Evolutionary conservation across 179 eudicot genomes (phyloP).

Genomic region (Sideroxylon spinosum): DNA sequence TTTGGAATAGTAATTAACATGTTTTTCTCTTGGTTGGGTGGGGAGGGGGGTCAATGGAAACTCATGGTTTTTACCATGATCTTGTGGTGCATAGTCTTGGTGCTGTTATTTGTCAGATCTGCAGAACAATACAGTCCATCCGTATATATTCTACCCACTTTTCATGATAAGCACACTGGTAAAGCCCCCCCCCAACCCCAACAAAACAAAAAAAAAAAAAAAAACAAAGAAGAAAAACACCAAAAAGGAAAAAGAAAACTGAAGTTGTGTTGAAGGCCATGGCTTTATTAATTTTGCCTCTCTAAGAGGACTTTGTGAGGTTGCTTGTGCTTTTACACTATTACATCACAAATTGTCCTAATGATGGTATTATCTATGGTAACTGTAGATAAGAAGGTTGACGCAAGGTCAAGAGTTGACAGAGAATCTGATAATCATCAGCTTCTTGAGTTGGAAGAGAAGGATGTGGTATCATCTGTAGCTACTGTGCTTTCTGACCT

Average conservation of each 20-base stretch:
- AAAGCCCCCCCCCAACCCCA: background rate
- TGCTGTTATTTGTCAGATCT: background rate
- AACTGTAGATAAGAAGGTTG: slow-evolving; percentile 60
- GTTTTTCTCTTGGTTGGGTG: too few species aligned
- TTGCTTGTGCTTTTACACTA: background rate
- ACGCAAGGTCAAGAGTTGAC: slow-evolving; percentile 68
- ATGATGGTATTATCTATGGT: background rate
- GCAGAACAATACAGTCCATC: too few species aligned
- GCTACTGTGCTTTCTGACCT: slow-evolving; percentile 72
- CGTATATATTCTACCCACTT: background rate
- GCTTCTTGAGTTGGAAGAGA: slow-evolving; percentile 69
- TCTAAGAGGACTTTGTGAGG: background rate
- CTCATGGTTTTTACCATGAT: background rate
- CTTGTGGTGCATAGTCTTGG: background rate
- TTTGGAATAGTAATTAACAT: too few species aligned
- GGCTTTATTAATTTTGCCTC: background rate
- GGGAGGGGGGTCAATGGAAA: background rate
- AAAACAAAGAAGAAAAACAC: too few species aligned
- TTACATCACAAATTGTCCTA: background rate
- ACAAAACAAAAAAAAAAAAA: too few species aligned
- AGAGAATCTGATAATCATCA: slow-evolving; percentile 70
- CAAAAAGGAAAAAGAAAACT: background rate
- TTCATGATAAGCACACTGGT: background rate
- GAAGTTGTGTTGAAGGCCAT: background rate
- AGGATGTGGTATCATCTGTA: slow-evolving; percentile 73